phyloP scores from a whole-genome alignment of 495 filamentous ascomycete species.

The Ramalina intermedia region DNA sequence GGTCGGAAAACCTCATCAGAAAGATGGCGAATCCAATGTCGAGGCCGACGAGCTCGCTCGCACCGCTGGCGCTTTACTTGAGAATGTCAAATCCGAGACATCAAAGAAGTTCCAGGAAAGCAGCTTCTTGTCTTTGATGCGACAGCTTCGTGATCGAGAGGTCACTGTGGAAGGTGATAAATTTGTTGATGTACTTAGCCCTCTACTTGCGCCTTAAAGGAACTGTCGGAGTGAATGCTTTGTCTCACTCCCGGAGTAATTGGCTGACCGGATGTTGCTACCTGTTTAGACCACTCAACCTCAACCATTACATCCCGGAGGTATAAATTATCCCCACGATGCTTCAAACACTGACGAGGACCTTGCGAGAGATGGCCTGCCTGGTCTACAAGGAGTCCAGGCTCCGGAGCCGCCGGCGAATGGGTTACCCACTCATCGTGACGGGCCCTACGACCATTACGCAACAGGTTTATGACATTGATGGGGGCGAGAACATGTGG shows the following conservation, averaged over 20 bases:
- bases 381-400: too few relatives aligned
- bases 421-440: too few relatives aligned
- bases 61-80: conserved; percentile 56
- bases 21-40: conserved; percentile 12
- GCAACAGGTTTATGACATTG: too few relatives aligned
- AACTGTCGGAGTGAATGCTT: conserved; percentile 18
- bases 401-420: too few relatives aligned
- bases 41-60: conserved; percentile 55
- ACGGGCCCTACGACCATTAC: too few relatives aligned
- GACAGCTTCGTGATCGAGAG: conserved; percentile 40
- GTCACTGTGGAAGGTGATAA: conserved; percentile 39
- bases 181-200: conserved; percentile 39
- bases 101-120: conserved; percentile 65
- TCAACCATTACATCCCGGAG: conserved; percentile 39
- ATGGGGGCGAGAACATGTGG: too few relatives aligned
- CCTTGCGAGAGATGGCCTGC: not conserved
- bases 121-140: conserved; percentile 65
- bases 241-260: conserved; percentile 23
- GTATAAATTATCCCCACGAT: conserved; percentile 28
- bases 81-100: conserved; percentile 52
- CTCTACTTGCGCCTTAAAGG: conserved; percentile 24
- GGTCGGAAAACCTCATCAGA: conserved; percentile 17
- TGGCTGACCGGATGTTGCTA: not conserved
- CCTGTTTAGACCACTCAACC: conserved; percentile 17
- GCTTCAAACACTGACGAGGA: not conserved